Percentiles rank a stretch among this genome's conserved stretches.
Conservation (phyloP, 805 yeast species). For the Sugiyamaella floridensis region DNA sequence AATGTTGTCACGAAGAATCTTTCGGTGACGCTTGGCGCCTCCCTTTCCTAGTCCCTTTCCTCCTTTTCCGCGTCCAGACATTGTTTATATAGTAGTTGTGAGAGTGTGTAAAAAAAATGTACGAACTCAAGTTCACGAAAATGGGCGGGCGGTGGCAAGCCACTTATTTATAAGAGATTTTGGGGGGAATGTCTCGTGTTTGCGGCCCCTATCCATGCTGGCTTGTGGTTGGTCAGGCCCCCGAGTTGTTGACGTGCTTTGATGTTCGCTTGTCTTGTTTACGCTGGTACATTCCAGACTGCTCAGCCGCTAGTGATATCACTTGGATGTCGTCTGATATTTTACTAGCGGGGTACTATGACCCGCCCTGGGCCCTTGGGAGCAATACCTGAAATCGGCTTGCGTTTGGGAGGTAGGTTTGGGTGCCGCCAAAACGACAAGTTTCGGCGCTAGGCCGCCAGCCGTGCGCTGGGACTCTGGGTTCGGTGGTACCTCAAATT, state of each 20-base stretch:
- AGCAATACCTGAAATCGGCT: background rate
- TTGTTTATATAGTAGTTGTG: constrained; percentile 9
- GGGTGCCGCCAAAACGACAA: background rate
- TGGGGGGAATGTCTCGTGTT: background rate
- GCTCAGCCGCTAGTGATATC: background rate
- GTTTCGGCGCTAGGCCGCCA: background rate
- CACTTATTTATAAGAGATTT: background rate
- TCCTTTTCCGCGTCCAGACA: constrained; percentile 84
- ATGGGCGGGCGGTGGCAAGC: background rate
- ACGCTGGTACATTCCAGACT: background rate
- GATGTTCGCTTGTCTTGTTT: background rate
- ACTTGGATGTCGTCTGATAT: background rate
- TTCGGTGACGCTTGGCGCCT: constrained; percentile 99
- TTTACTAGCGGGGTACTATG: constrained; percentile 3
- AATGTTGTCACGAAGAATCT: constrained; percentile 97
- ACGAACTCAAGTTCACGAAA: background rate
- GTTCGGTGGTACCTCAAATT: too few species aligned
- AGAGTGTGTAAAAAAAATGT: background rate
- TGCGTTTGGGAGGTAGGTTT: constrained; percentile 1
- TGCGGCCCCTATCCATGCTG: background rate
- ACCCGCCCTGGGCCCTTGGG: background rate
- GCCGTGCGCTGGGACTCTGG: too few species aligned
- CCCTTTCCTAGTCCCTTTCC: constrained; percentile 99
- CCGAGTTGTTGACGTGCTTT: background rate
- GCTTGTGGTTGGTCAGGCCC: background rate